Base-by-base conservation (phyloP, 768 basidiomycete genomes). In the Tricholoma sp. region DNA sequence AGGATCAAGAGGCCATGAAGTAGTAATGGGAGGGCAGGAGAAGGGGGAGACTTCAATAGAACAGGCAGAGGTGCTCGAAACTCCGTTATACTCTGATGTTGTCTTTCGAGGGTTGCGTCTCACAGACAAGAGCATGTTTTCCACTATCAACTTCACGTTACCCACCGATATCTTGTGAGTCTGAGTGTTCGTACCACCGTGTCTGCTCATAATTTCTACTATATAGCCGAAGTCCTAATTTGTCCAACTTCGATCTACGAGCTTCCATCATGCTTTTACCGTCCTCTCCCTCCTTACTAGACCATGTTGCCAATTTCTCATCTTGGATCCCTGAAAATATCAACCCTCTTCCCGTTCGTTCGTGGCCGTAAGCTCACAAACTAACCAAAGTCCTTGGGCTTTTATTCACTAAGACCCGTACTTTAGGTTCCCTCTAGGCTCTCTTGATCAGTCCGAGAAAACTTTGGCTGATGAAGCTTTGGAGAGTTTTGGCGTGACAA, bases 201-300 rank as follows among this genome's bases (percentile, higher is more conserved):
- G 19, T 24, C 19, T 16, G 10, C 35, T 51, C 21, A 46, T 35
- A 12, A 46, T 29, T 37, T n/a, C 50, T 9, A 37, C 14, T 37
- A 37, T 35, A 16, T 41, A 72, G 70, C 52, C 67, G 63, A 52
- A 62, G 61, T 8, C n/a, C 41, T 0, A 52, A 65, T 3, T 59
- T 75, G 35, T 58, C 61, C 4, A 65, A 64, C 49, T 67, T 70
- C 27, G 73, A 76, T 61, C 63, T 76, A 31, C 69, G 73, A 18
- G 75, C 69, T 3, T 71, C 73, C 7, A 70, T 75, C 19, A 66
- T 72, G 12, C 67, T 75, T n/a, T 55, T 72, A 50, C 74, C 72
- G 3, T 66, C 66, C 2, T 60, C 68, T 1, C 65, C 72, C 1
- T 74, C 72, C 8, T 63, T 64, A 2, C 57, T 73, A 0, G 66